Base-by-base conservation (phyloP, 768 basidiomycete species). In the Phanerochaete sordida region DNA sequence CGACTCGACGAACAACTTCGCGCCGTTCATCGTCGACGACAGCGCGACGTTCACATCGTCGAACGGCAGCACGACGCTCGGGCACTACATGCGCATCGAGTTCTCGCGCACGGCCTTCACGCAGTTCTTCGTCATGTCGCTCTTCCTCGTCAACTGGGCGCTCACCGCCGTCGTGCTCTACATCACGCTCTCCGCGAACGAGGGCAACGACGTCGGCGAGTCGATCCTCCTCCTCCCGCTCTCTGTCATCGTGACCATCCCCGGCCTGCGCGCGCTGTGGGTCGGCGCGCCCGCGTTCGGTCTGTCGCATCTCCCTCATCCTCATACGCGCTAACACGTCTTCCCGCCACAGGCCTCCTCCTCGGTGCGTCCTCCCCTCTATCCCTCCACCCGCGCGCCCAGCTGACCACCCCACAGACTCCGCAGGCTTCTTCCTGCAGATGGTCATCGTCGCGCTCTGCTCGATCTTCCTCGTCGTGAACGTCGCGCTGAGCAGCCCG, bases 241-340 rank as follows among this genome's bases (percentile, higher is more conserved):
- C 54, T 62, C 51, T 33, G 66, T 67, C 45, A 63, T 65, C 45
- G 50, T 67, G 31, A 67, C 66, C 16, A 67, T 67, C 24, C 64
- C 66, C 6, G 60, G 64, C 11, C 55, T 63, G 21, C 57, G 66
- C 23, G 59, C 60, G 3, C 24, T 67, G 19, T 65, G 62, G 58
- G 57, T 64, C 8, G 66, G 62, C 16, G 62, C 64, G 9, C 66
- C 66, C 7, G 49, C 52, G 2, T 67, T 67, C 24, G 66, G 66
- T 65, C 39, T n/a, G 65, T 63, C 3, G 0, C 7, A 26, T 19
- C 19, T 54, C 21, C 24, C 13, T 51, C 30, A 9, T 48, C n/a
- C 27, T 16, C 13, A 46, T 16, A 5, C 39, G 12, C 13, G 24
- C 39, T 43, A 27, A 51, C 3, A 53, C 24, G 23, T 26, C n/a